Conservation (phyloP, 345 rosid genomes). For the Limnanthes douglasii region DNA sequence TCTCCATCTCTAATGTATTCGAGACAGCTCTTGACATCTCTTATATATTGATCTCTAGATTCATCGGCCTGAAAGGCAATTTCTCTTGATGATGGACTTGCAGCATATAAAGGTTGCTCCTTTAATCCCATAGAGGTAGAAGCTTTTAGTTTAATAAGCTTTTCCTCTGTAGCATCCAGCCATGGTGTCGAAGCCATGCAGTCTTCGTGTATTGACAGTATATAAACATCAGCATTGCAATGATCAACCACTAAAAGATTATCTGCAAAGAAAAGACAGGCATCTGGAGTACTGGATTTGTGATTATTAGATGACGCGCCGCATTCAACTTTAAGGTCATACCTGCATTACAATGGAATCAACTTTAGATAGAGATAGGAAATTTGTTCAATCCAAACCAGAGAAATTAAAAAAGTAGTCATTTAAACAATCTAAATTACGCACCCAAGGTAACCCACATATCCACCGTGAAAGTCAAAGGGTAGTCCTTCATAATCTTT, state of each 20-base stretch:
- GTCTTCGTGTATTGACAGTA: conserved; percentile 47
- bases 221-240: conserved; percentile 44
- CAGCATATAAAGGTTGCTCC: conserved; percentile 13
- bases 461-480: conserved; percentile 88
- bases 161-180: conserved; percentile 53
- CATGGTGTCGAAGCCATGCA: conserved; percentile 20
- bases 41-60: conserved; percentile 48
- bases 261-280: conserved; percentile 85
- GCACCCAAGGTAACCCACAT: conserved; percentile 85
- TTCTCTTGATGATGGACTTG: conserved; percentile 10
- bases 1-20: conserved; percentile 83
- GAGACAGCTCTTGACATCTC: conserved; percentile 57
- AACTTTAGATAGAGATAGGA: neutral
- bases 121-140: conserved; percentile 14
- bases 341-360: conserved; percentile 28
- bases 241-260: conserved; percentile 68
- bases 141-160: conserved; percentile 30
- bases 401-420: conserved; percentile 5
- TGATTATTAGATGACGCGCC: conserved; percentile 49
- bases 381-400: neutral
- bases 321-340: conserved; percentile 86
- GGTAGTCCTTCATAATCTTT: conserved; percentile 74
- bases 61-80: conserved; percentile 42
- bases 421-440: conserved; percentile 12
- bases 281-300: conserved; percentile 81